Percentiles rank a stretch among this genome's conserved stretches.
Evolutionary conservation across 352 stramenopile species (phyloP).

Genomic region (Globisporangium paddicum): DNA sequence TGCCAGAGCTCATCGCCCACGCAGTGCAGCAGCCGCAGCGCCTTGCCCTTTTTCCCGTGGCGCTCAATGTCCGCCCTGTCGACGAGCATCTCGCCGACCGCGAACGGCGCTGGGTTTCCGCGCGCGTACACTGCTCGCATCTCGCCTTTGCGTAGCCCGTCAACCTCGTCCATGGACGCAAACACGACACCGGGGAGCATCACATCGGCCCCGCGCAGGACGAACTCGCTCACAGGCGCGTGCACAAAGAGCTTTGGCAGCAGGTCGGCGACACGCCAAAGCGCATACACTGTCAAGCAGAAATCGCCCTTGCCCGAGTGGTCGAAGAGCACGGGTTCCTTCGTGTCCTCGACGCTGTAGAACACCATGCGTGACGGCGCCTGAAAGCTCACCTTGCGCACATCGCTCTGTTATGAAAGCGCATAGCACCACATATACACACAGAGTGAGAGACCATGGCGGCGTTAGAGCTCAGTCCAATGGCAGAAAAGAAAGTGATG

Average conservation of each 20-base stretch:
- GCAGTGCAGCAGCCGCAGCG: slow-evolving; percentile 61
- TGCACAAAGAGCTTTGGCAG: slow-evolving; percentile 64
- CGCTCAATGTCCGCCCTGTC: slow-evolving; percentile 49
- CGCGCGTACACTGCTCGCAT: slow-evolving; percentile 62
- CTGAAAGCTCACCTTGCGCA: slow-evolving; percentile 80
- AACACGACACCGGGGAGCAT: slow-evolving; percentile 84
- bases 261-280: slow-evolving; percentile 49
- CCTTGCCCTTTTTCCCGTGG: slow-evolving; percentile 61
- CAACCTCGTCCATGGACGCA: slow-evolving; percentile 39
- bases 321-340: slow-evolving; percentile 73
- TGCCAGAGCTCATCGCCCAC: slow-evolving; percentile 76
- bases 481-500: too few relatives aligned
- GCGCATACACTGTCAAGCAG: slow-evolving; percentile 42
- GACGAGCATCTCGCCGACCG: slow-evolving; percentile 70
- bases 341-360: slow-evolving; percentile 49
- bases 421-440: slow-evolving; percentile 1
- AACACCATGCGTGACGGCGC: slow-evolving; percentile 69
- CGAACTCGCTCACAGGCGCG: slow-evolving; percentile 74
- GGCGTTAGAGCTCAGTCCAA: not conserved
- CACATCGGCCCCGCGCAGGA: slow-evolving; percentile 74
- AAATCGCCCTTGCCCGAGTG: slow-evolving; percentile 63
- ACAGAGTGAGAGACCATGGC: not conserved
- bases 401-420: slow-evolving; percentile 18
- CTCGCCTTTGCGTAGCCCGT: slow-evolving; percentile 57
- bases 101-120: slow-evolving; percentile 74